phyloP scores from a whole-genome alignment of 2,329 filamentous ascomycete genomes.

The Fusarium sp. region DNA sequence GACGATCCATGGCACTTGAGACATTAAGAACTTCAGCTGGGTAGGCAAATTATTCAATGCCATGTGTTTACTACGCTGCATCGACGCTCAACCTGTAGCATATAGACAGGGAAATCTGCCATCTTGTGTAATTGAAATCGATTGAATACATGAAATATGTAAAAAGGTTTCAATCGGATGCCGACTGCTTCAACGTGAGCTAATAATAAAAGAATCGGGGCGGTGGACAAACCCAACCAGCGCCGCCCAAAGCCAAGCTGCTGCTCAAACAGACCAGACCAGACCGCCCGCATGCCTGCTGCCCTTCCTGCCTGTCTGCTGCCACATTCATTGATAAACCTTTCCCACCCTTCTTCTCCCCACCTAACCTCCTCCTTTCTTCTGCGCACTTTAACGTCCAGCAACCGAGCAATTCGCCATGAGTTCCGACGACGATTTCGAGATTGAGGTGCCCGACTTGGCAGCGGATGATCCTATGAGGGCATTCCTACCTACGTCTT shows the following conservation, averaged over 20 bases:
- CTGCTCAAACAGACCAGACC: conserved; percentile 27
- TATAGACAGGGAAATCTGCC: neutral
- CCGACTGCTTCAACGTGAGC: conserved; percentile 25
- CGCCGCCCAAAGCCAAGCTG: conserved; percentile 28
- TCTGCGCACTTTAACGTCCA: conserved; percentile 23
- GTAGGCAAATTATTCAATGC: neutral
- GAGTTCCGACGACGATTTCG: conserved; percentile 70
- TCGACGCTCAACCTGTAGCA: neutral
- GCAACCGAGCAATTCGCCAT: conserved; percentile 51
- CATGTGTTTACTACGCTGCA: neutral
- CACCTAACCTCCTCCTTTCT: conserved; percentile 29
- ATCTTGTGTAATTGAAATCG: neutral
- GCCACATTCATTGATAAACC: conserved; percentile 34
- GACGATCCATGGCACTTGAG: conserved; percentile 8
- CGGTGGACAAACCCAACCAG: conserved; percentile 41
- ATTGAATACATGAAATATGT: conserved; percentile 18
- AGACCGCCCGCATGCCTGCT: conserved; percentile 27
- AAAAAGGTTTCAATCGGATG: conserved; percentile 26
- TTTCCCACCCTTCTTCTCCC: conserved; percentile 32
- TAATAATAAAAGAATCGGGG: conserved; percentile 47
- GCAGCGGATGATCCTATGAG: conserved; percentile 76
- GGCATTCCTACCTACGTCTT: conserved; percentile 81
- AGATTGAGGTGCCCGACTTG: conserved; percentile 65
- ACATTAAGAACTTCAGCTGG: neutral
- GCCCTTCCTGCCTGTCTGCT: conserved; percentile 9